Evolutionary conservation across 345 rosid species (phyloP).

Genomic region (Linum tenue): DNA sequence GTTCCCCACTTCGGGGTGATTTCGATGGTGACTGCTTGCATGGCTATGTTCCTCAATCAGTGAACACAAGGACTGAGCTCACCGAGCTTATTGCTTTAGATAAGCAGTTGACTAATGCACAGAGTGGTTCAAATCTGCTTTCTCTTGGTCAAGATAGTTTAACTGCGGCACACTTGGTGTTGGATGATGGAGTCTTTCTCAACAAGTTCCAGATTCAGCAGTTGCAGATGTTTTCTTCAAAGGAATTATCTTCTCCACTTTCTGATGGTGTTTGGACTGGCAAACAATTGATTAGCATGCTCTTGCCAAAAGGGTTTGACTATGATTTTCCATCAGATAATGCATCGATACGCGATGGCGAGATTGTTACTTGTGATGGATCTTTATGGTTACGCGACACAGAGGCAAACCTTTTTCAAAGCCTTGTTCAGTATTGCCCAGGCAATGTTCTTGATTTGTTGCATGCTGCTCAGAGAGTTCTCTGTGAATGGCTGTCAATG

Average conservation of each 20-base stretch:
- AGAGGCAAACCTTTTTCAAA: slow-evolving; percentile 61
- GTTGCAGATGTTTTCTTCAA: slow-evolving; percentile 61
- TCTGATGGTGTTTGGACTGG: slow-evolving; percentile 62
- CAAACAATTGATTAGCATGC: slow-evolving; percentile 70
- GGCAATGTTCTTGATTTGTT: slow-evolving; percentile 52
- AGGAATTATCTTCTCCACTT: slow-evolving; percentile 31
- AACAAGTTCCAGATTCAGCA: slow-evolving; percentile 61
- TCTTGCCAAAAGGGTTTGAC: slow-evolving; percentile 59
- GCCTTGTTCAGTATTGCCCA: slow-evolving; percentile 39
- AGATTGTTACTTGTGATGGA: slow-evolving; percentile 54
- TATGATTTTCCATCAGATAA: slow-evolving; percentile 33
- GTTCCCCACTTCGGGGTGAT: slow-evolving; percentile 86
- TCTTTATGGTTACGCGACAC: slow-evolving; percentile 67
- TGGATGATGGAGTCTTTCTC: slow-evolving; percentile 44
- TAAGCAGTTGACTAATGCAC: slow-evolving; percentile 59
- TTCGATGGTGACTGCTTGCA: slow-evolving; percentile 97
- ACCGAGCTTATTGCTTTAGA: slow-evolving; percentile 73
- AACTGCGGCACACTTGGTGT: slow-evolving; percentile 55
- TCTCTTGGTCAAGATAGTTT: slow-evolving; percentile 77
- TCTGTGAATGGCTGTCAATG: slow-evolving; percentile 73
- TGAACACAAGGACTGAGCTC: slow-evolving; percentile 66
- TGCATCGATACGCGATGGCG: slow-evolving; percentile 49
- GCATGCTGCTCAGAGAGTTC: slow-evolving; percentile 61
- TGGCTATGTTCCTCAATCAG: slow-evolving; percentile 84
- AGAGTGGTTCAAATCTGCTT: slow-evolving; percentile 72